These are phyloP conservation scores for Ganoderma boninense DNA, from an alignment of 1,284 basidiomycete species.

Conservation along the genomic window DNA sequence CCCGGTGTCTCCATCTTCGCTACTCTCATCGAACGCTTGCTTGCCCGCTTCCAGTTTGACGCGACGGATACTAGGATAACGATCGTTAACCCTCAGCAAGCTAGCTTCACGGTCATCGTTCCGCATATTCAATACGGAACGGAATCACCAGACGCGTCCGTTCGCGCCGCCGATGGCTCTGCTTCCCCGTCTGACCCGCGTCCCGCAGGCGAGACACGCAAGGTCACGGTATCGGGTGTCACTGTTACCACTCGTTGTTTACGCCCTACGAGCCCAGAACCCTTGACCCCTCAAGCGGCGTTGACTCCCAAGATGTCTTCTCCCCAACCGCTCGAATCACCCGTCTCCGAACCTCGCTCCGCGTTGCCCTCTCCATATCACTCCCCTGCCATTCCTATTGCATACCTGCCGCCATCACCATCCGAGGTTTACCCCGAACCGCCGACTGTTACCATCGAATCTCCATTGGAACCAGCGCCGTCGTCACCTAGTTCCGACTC, in stretches of 20 bases:
- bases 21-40: slow-evolving; percentile 82
- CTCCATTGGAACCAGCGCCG: slow-evolving; percentile 34
- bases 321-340: background rate
- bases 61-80: slow-evolving; percentile 75
- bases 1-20: slow-evolving; percentile 86
- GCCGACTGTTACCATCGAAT: background rate
- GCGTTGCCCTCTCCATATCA: background rate
- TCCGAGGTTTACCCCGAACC: background rate
- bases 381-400: slow-evolving; percentile 1
- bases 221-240: slow-evolving; percentile 60
- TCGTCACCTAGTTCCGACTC: slow-evolving; percentile 49
- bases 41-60: slow-evolving; percentile 84
- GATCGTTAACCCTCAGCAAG: slow-evolving; percentile 65
- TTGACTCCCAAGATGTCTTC: slow-evolving; percentile 12
- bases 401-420: slow-evolving; percentile 5
- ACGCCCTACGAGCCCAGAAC: slow-evolving; percentile 39
- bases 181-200: background rate
- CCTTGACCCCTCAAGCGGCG: slow-evolving; percentile 11
- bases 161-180: slow-evolving; percentile 1
- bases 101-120: slow-evolving; percentile 68
- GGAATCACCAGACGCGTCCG: slow-evolving; percentile 36
- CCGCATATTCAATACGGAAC: slow-evolving; percentile 67
- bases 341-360: background rate
- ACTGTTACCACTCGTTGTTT: slow-evolving; percentile 54
- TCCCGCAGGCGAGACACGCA: slow-evolving; percentile 50